Evolutionary conservation across 2,329 filamentous ascomycete species (phyloP), one percentile per base, ranked within the genome.

Genomic region (Clarireedia homoeocarpa): DNA sequence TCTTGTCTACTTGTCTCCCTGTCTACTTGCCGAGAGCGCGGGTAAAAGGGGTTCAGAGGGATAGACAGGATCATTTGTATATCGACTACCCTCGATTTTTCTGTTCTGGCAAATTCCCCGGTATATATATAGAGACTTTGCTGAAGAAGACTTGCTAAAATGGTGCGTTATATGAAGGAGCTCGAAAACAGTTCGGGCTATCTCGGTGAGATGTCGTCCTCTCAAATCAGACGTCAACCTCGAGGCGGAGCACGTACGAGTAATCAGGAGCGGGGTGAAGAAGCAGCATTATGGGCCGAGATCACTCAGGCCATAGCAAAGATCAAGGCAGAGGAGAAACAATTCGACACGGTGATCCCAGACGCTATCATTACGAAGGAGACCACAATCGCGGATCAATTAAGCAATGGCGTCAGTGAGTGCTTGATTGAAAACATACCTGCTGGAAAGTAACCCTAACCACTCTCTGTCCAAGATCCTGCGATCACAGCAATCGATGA

Each of bases 401-500:
- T 61, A 39, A 55, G 50, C 2, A 55, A 47, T 24, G 59, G 56
- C 17, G 42, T 45, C 14, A 56, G 61, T 63, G 56, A 54, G 56
- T 46, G 42, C n/a, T 27, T 44, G 15, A 15, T n/a, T 15, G 42
- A 46, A 46, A 23, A 46, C 34, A 14, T 30, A 12, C 17, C 20
- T 42, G 12, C 17, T 15, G 12, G 7, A 10, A 39, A 3, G 5
- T 30, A 3, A 14, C 17, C 20, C 38, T 17, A 30, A 59, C 62
- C 53, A 34, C 30, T 20, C 59, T 48, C 27, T 42, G 27, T 9
- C 36, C 9, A 51, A 66, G 66, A 62, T 36, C 59, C 60, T 10
- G 55, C 64, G 12, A 46, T 66, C 4, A 51, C 56, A 40, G 66
- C 68, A 23, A 48, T 65, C 7, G 62, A 65, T 45, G 50, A 57